Percentiles rank a stretch among this genome's conserved stretches.
Conservation (phyloP, 345 rosid species). For the Lepidium didymum region DNA sequence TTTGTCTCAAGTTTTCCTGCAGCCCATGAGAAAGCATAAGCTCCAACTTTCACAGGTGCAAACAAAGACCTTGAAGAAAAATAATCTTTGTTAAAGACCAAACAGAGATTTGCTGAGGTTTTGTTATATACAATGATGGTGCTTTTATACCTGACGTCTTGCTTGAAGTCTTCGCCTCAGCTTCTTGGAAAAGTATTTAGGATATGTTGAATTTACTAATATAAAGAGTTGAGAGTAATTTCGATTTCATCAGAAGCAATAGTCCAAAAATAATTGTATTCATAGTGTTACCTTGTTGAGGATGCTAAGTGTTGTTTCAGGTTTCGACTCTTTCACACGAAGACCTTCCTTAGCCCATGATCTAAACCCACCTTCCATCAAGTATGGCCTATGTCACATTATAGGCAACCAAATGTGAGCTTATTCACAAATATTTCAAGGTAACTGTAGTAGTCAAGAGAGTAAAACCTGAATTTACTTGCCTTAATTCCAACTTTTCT, state of each 20-base stretch:
- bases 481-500: slow-evolving; percentile 81
- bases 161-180: slow-evolving; percentile 80
- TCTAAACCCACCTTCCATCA: slow-evolving; percentile 81
- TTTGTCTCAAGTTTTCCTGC: slow-evolving; percentile 80
- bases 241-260: neutral
- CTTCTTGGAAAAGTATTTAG: slow-evolving; percentile 49
- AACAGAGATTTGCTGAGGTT: neutral
- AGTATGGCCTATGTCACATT: slow-evolving; percentile 55
- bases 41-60: slow-evolving; percentile 60
- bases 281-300: slow-evolving; percentile 62
- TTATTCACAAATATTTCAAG: neutral
- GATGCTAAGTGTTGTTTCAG: slow-evolving; percentile 67
- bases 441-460: neutral
- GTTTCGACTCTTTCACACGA: slow-evolving; percentile 68
- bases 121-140: neutral
- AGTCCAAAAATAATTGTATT: neutral
- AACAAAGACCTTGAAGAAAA: slow-evolving; percentile 42
- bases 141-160: slow-evolving; percentile 66
- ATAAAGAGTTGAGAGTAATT: neutral
- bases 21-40: slow-evolving; percentile 78
- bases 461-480: slow-evolving; percentile 11
- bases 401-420: neutral
- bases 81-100: neutral
- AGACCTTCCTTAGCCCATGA: slow-evolving; percentile 79
- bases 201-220: neutral